phyloP scores from a whole-genome alignment of 2,329 filamentous ascomycete genomes.

The Alternaria angustiovoidea region DNA sequence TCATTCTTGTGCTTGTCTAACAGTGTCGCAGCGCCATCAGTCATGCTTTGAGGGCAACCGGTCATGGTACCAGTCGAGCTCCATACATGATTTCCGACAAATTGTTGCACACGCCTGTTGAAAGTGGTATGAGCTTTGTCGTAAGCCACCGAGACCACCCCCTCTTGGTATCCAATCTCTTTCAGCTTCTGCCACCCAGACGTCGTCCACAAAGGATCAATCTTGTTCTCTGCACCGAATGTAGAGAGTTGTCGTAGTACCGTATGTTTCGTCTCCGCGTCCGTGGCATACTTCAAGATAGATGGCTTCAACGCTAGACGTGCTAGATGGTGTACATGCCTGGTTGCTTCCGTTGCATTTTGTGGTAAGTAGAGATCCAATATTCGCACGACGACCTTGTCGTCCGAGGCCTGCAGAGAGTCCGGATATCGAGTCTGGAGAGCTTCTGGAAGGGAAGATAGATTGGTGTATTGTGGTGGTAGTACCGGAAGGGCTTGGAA shows the following conservation, averaged over 20 bases:
- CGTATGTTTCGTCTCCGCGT: slow-evolving; percentile 72
- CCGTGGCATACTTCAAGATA: slow-evolving; percentile 55
- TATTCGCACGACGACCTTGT: slow-evolving; percentile 32
- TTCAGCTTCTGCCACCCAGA: slow-evolving; percentile 73
- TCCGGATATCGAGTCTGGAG: background rate
- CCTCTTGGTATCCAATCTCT: slow-evolving; percentile 65
- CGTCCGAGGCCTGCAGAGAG: slow-evolving; percentile 23
- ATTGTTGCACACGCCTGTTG: slow-evolving; percentile 67
- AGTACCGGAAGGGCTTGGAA: slow-evolving; percentile 39
- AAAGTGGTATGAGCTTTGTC: slow-evolving; percentile 61
- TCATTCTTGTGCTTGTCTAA: slow-evolving; percentile 30
- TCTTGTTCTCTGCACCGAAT: slow-evolving; percentile 64
- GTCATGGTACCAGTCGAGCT: slow-evolving; percentile 66
- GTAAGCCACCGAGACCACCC: slow-evolving; percentile 68
- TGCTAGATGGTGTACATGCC: slow-evolving; percentile 30
- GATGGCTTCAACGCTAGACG: slow-evolving; percentile 30
- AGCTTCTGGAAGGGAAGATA: background rate
- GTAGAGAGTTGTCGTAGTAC: slow-evolving; percentile 67
- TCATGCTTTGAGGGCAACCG: slow-evolving; percentile 73
- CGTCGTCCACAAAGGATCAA: slow-evolving; percentile 67
- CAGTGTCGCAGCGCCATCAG: slow-evolving; percentile 62
- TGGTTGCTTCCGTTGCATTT: slow-evolving; percentile 16
- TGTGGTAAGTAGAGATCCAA: slow-evolving; percentile 35
- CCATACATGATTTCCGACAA: slow-evolving; percentile 67
- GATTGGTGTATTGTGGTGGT: slow-evolving; percentile 36